Evolutionary conservation across 768 basidiomycete species (phyloP).

Genomic region (Naganishia vishniacii): DNA sequence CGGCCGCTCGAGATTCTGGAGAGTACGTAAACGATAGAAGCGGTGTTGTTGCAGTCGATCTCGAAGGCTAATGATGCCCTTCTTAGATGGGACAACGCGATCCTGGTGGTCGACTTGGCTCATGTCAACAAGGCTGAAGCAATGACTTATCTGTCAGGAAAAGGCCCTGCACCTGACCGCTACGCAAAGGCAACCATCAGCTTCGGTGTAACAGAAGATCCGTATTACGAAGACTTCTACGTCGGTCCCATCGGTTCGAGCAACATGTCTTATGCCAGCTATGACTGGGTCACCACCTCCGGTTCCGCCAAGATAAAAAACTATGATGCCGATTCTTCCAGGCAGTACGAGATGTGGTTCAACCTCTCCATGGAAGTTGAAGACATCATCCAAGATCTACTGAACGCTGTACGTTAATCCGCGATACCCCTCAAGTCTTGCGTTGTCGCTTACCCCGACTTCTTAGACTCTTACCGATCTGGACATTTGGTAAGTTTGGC

Average conservation of each 20-base stretch:
- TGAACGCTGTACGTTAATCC: conserved; percentile 29
- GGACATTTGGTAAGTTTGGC: not conserved
- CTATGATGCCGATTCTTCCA: conserved; percentile 36
- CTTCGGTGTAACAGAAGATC: conserved; percentile 33
- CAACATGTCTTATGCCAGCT: conserved; percentile 12
- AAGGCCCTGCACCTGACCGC: conserved; percentile 27
- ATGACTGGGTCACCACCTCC: conserved; percentile 28
- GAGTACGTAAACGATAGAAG: conserved; percentile 1
- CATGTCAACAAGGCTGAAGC: conserved; percentile 32
- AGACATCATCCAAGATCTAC: conserved; percentile 39
- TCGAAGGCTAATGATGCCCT: not conserved
- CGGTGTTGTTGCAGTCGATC: not conserved
- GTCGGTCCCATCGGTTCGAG: conserved; percentile 32
- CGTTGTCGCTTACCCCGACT: no score
- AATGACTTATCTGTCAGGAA: conserved; percentile 30
- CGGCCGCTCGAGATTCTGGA: conserved; percentile 28
- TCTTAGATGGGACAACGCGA: conserved; percentile 25
- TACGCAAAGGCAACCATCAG: conserved; percentile 33
- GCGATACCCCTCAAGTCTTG: no score
- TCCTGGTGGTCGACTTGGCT: conserved; percentile 26
- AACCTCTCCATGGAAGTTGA: conserved; percentile 29
- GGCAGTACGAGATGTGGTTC: conserved; percentile 18
- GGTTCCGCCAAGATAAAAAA: conserved; percentile 32
- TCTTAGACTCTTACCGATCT: not conserved
- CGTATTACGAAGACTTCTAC: conserved; percentile 34